Percentiles rank a stretch among this genome's conserved stretches.
These are phyloP conservation scores for Pythium coloratum DNA, from an alignment of 352 stramenopile species.

Conservation along the genomic window DNA sequence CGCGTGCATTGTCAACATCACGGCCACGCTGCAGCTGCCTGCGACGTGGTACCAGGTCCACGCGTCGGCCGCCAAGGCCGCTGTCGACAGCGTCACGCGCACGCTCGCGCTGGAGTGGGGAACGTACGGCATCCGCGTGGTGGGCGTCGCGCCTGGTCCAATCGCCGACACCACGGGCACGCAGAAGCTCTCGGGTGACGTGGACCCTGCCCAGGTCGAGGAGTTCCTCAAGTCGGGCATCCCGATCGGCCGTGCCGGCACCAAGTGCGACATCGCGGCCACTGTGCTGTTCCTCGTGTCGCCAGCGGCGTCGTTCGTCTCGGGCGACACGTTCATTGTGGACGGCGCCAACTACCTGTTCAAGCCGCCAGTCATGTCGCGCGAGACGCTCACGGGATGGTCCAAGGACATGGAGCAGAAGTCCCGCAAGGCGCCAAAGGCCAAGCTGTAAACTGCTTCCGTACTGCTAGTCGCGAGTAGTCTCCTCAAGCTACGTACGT, in stretches of 20 bases:
- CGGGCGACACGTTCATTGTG: slow-evolving; percentile 81
- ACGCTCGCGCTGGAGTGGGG: slow-evolving; percentile 97
- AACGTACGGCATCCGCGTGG: slow-evolving; percentile 91
- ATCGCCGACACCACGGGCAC: slow-evolving; percentile 95
- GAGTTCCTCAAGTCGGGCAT: slow-evolving; percentile 51
- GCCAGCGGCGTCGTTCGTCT: slow-evolving; percentile 73
- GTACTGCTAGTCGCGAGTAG: not conserved
- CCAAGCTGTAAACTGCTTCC: slow-evolving; percentile 39
- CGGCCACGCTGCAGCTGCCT: slow-evolving; percentile 89
- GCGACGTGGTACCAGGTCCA: slow-evolving; percentile 95
- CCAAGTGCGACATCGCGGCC: slow-evolving; percentile 82
- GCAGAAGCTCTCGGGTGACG: slow-evolving; percentile 86
- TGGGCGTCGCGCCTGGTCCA: slow-evolving; percentile 93
- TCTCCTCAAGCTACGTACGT: not conserved
- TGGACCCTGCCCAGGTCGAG: slow-evolving; percentile 40
- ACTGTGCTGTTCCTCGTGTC: slow-evolving; percentile 85
- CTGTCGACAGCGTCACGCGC: slow-evolving; percentile 94
- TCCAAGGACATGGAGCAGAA: slow-evolving; percentile 83
- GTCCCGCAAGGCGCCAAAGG: slow-evolving; percentile 42
- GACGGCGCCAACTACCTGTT: slow-evolving; percentile 84
- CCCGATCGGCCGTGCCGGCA: slow-evolving; percentile 75
- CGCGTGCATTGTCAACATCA: slow-evolving; percentile 95
- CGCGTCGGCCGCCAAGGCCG: slow-evolving; percentile 93
- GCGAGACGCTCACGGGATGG: slow-evolving; percentile 69
- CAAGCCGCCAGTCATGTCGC: slow-evolving; percentile 67